A percentile compares a stretch with the other conserved stretches of the same genome.
Evolutionary conservation across 768 basidiomycete genomes (phyloP).

Genomic region (button mushroom (Agaricus bisporus)): DNA sequence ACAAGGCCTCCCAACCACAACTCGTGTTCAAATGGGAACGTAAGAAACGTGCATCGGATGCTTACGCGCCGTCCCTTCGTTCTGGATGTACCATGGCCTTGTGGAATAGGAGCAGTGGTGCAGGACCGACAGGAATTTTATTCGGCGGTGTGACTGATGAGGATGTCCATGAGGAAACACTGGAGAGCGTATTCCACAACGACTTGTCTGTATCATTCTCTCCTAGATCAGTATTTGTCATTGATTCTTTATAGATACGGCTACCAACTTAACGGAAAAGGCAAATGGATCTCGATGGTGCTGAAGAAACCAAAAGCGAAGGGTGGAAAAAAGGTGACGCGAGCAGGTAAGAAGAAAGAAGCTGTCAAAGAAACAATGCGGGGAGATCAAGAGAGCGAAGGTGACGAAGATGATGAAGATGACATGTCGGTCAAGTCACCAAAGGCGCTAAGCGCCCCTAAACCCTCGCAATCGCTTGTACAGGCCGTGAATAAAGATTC

Average conservation of each 20-base stretch:
- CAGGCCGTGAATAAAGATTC: constrained; percentile 30
- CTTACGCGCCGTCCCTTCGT: constrained; percentile 64
- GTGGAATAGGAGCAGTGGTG: constrained; percentile 38
- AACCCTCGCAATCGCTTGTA: not conserved
- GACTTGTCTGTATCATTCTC: constrained; percentile 54
- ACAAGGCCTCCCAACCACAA: constrained; percentile 24
- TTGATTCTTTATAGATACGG: constrained; percentile 47
- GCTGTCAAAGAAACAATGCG: constrained; percentile 6
- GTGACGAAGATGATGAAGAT: constrained; percentile 16
- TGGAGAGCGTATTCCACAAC: constrained; percentile 85
- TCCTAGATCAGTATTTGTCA: not conserved
- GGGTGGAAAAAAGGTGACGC: constrained; percentile 21
- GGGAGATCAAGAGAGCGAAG: constrained; percentile 14
- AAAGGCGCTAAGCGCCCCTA: not conserved
- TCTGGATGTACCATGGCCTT: constrained; percentile 85
- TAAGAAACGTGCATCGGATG: constrained; percentile 64
- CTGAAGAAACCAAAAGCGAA: constrained; percentile 67
- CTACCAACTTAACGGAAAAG: constrained; percentile 69
- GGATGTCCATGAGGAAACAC: constrained; percentile 74
- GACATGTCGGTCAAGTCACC: constrained; percentile 9
- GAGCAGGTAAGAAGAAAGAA: constrained; percentile 38
- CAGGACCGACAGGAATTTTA: constrained; percentile 64
- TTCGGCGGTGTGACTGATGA: constrained; percentile 90
- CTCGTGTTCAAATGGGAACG: constrained; percentile 81
- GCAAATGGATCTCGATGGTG: constrained; percentile 74